Evolutionary conservation across 345 rosid species (phyloP).

Genomic region (Gossypium turneri): DNA sequence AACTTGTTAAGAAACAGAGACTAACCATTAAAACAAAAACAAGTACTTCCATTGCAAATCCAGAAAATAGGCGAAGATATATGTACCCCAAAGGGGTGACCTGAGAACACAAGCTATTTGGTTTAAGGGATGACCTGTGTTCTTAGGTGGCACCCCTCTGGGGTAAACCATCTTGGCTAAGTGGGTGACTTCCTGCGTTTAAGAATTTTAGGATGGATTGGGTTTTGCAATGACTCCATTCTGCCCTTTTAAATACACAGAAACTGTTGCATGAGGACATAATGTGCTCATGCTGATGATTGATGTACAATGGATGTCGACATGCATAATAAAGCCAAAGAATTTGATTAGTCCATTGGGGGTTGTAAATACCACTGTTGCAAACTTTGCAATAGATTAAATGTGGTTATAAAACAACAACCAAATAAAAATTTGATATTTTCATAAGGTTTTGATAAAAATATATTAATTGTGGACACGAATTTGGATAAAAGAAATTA

Average conservation of each 20-base stretch:
- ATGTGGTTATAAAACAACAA: no score
- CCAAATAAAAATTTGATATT: no score
- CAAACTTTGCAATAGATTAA: no score
- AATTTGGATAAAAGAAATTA: no score
- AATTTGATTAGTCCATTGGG: neutral
- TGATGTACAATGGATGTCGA: neutral
- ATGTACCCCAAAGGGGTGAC: slow-evolving; percentile 15
- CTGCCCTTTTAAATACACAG: neutral
- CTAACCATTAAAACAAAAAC: neutral
- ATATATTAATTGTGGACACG: no score
- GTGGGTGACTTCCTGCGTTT: no score
- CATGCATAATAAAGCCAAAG: neutral
- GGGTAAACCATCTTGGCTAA: slow-evolving; percentile 7
- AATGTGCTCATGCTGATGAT: neutral
- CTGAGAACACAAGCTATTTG: slow-evolving; percentile 4
- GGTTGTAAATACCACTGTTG: no score
- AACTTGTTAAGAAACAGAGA: neutral
- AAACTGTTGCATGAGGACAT: neutral
- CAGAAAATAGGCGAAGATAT: neutral
- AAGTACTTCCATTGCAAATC: neutral
- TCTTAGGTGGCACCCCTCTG: slow-evolving; percentile 15
- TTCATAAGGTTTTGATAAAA: no score
- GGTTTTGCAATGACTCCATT: neutral
- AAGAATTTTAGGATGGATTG: neutral
- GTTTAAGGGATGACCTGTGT: neutral